phyloP scores from a whole-genome alignment of 805 yeast genomes.

The Zygotorulaspora sp. region DNA sequence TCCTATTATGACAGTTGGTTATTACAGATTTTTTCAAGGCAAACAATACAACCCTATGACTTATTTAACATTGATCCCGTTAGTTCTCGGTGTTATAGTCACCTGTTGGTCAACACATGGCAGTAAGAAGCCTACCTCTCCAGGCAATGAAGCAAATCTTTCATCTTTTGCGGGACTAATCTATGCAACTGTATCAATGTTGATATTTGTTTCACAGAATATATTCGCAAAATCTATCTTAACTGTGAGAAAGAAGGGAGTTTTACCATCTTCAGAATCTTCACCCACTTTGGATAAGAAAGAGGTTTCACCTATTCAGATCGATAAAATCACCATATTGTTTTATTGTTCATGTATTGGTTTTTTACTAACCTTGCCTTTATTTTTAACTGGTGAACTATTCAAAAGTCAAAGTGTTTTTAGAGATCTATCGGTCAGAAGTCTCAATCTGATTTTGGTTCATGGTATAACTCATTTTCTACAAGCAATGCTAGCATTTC shows the following conservation, averaged over 20 bases:
- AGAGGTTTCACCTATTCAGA: constrained; percentile 32
- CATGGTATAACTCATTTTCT: constrained; percentile 68
- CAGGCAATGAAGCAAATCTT: constrained; percentile 5
- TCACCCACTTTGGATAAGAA: constrained; percentile 20
- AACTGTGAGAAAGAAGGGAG: constrained; percentile 42
- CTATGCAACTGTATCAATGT: constrained; percentile 41
- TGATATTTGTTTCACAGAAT: constrained; percentile 71
- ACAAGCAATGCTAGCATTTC: constrained; percentile 73
- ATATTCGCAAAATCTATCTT: constrained; percentile 73
- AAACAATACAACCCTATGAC: constrained; percentile 58
- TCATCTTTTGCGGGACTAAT: constrained; percentile 33
- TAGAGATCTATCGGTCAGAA: constrained; percentile 26
- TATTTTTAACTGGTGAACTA: constrained; percentile 57
- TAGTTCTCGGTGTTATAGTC: constrained; percentile 80
- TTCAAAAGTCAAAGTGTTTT: constrained; percentile 26
- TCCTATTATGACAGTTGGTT: constrained; percentile 81
- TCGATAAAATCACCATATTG: constrained; percentile 67
- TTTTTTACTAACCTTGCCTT: constrained; percentile 58
- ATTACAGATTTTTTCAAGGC: constrained; percentile 60
- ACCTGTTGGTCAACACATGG: constrained; percentile 52
- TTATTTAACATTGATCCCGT: constrained; percentile 72
- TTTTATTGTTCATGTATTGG: constrained; percentile 71
- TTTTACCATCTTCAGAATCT: constrained; percentile 22
- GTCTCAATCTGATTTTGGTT: constrained; percentile 42
- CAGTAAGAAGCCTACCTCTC: constrained; percentile 10